A percentile compares a stretch with the other conserved stretches of the same genome.
These are phyloP conservation scores for Beauveria brongniartii DNA, from an alignment of 2,329 filamentous ascomycete species.

Conservation along the genomic window DNA sequence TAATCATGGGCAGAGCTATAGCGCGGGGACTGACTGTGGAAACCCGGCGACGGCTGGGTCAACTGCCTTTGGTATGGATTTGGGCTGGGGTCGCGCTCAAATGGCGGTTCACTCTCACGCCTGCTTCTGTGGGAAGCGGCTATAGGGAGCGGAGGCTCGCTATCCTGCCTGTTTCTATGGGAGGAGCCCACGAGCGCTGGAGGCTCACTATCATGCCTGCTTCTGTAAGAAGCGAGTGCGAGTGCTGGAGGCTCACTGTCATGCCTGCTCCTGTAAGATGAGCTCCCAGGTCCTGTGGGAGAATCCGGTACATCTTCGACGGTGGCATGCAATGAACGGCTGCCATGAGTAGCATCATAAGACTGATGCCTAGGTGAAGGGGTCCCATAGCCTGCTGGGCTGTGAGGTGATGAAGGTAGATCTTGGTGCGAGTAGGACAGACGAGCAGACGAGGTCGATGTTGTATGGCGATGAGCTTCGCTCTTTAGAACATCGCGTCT, in stretches of 20 bases:
- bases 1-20: not conserved
- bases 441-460: constrained; percentile 43
- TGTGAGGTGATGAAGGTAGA: constrained; percentile 21
- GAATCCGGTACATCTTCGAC: constrained; percentile 58
- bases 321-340: constrained; percentile 50
- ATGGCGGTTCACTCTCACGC: not conserved
- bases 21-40: not conserved
- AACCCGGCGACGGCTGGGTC: not conserved
- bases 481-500: constrained; percentile 49
- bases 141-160: not conserved
- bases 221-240: not conserved
- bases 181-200: constrained; percentile 3
- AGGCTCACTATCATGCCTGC: not conserved
- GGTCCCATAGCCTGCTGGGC: constrained; percentile 25
- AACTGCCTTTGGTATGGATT: constrained; percentile 8
- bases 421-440: constrained; percentile 46
- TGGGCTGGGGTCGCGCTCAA: constrained; percentile 9
- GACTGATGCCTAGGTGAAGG: constrained; percentile 39
- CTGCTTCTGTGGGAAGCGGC: not conserved
- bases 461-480: constrained; percentile 48
- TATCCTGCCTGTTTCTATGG: constrained; percentile 1
- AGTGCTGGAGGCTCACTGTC: not conserved
- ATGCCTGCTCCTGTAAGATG: not conserved
- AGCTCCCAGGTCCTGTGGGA: constrained; percentile 17
- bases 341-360: constrained; percentile 40